Conservation (phyloP, 176 grass and related monocot genomes). For the Musa acuminata region DNA sequence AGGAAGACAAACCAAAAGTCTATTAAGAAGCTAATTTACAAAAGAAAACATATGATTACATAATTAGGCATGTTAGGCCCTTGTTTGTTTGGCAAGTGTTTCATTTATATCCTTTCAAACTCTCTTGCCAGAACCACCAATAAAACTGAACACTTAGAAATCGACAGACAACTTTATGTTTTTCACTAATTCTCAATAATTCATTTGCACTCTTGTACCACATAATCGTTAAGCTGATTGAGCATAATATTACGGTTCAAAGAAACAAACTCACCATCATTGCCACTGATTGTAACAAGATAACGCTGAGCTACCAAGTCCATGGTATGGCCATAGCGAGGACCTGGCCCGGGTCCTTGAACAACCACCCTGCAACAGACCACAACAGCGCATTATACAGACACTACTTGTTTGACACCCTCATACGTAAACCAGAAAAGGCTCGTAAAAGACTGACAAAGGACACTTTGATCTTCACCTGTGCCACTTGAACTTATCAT, state of each 20-base stretch:
- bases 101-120: background rate
- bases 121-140: background rate
- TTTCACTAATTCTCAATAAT: background rate
- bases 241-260: background rate
- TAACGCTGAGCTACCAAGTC: slow-evolving; percentile 87
- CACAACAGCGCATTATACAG: slow-evolving; percentile 12
- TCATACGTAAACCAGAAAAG: background rate
- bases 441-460: background rate
- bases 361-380: slow-evolving; percentile 58
- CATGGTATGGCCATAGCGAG: slow-evolving; percentile 95
- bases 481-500: slow-evolving; percentile 99
- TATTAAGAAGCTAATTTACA: background rate
- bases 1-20: background rate
- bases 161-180: background rate
- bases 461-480: slow-evolving; percentile 32
- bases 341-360: slow-evolving; percentile 87
- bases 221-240: no score
- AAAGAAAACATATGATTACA: background rate
- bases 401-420: slow-evolving; percentile 14
- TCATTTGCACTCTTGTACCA: background rate
- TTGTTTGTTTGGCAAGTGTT: background rate
- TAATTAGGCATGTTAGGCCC: background rate
- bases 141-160: background rate
- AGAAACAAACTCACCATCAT: slow-evolving; percentile 63
- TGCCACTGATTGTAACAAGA: slow-evolving; percentile 88